Evolutionary conservation across 805 yeast species (phyloP), one percentile per base, ranked within the genome.

Genomic region (Starmera caribaea): DNA sequence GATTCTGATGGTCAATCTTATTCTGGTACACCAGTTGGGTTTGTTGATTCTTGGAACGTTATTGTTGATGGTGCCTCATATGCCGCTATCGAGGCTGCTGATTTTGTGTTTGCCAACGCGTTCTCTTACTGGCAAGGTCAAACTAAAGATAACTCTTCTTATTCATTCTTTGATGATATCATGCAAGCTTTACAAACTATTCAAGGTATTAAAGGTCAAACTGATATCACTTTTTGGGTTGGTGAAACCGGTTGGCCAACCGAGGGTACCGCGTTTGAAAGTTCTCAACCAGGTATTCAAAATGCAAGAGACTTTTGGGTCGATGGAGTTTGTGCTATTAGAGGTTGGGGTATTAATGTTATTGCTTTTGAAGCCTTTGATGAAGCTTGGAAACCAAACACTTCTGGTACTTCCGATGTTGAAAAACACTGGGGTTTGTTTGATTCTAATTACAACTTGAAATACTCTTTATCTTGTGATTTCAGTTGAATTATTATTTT

Each of bases 51-150:
- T 2, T 90, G 97, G 97, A 85, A 90, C 63, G 72, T 84, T 46
- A 62, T 85, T 46, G 96, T 88, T 49, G 95, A 86, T 55, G 92
- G 82, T 54, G 76, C 70, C 50, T 69, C 80, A 48, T 53, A 65
- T 38, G 75, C 81, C 21, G 95, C 83, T 41, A 79, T 90, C 58
- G 53, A 76, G 61, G 89, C 87, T 38, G 69, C 94, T 36, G 97
- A 90, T 62, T 69, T 86, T 54, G 78, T 88, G 45, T 83, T 81
- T 61, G 95, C 96, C 56, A 90, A 90, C 60, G 97, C 96, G 38
- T 90, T 90, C 75, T 85, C 97, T 8, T 90, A 89, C 80, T 90
- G 97, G 97, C 97, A 90, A 71, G 97, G 97, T 34, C 97, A 88
- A 70, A 73, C 87, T 50, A 74, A 73, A 74, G 57, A 62, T 37